Percentiles rank a stretch among this genome's conserved stretches.
Evolutionary conservation across 768 basidiomycete species (phyloP).

Genomic region (Sutorius australiensis): DNA sequence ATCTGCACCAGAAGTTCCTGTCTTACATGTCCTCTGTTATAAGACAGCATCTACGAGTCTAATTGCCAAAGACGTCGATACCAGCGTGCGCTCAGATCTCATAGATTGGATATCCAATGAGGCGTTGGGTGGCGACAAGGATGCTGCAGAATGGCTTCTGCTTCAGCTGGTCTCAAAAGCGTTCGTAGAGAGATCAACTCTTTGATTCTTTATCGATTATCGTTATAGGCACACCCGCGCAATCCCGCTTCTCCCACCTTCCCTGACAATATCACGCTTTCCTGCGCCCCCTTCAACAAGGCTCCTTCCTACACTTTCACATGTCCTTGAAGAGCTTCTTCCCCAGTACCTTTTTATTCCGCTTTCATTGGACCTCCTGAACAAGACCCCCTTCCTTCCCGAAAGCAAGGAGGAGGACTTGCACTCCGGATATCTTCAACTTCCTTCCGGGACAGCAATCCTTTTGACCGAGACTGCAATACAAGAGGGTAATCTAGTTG

Average conservation of each 20-base stretch:
- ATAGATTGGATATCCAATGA: constrained; percentile 72
- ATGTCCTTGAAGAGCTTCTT: constrained; percentile 55
- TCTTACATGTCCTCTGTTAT: constrained; percentile 64
- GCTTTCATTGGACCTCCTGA: constrained; percentile 60
- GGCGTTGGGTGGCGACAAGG: constrained; percentile 61
- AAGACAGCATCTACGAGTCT: background rate
- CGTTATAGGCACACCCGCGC: constrained; percentile 57
- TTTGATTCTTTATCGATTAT: constrained; percentile 1
- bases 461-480: constrained; percentile 66
- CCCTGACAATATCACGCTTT: constrained; percentile 61
- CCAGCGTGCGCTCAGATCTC: constrained; percentile 46
- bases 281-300: constrained; percentile 39
- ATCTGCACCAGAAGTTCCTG: constrained; percentile 45
- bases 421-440: constrained; percentile 69
- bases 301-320: constrained; percentile 45
- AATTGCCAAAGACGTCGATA: constrained; percentile 6
- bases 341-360: constrained; percentile 54
- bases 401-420: constrained; percentile 70
- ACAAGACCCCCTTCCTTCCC: constrained; percentile 55
- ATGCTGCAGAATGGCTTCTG: constrained; percentile 74
- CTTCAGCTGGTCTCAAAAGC: constrained; percentile 56
- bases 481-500: constrained; percentile 61
- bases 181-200: constrained; percentile 40
- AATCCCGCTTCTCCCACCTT: constrained; percentile 63
- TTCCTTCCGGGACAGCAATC: constrained; percentile 57